Percentiles rank a stretch among this genome's conserved stretches.
phyloP scores from a whole-genome alignment of 202 grass and related monocot genomes.

The Elaeis oleifera region DNA sequence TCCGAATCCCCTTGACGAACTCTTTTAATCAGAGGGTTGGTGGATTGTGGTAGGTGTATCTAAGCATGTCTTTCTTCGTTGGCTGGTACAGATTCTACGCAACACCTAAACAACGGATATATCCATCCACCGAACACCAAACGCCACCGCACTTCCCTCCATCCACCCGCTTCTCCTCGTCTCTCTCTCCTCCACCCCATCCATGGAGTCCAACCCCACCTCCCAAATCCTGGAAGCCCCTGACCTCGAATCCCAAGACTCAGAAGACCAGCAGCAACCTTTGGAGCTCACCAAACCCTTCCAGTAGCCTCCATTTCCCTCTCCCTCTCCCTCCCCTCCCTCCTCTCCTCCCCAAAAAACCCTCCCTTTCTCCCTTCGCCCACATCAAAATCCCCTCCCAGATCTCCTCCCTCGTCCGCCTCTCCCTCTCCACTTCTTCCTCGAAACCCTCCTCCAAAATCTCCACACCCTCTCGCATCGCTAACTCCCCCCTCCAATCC shows the following conservation, averaged over 20 bases:
- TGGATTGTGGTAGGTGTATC: too few relatives aligned
- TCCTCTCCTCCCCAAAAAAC: slow-evolving; percentile 32
- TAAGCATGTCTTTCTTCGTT: too few relatives aligned
- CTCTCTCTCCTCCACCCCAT: neutral
- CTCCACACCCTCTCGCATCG: slow-evolving; percentile 29
- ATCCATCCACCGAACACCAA: too few relatives aligned
- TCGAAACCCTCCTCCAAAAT: neutral
- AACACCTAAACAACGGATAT: too few relatives aligned
- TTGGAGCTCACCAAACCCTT: slow-evolving; percentile 21
- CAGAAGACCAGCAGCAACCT: neutral
- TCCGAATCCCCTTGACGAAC: too few relatives aligned
- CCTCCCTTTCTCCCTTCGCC: slow-evolving; percentile 11
- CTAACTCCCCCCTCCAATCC: slow-evolving; percentile 41
- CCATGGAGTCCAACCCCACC: neutral
- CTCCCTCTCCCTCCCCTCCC: slow-evolving; percentile 37
- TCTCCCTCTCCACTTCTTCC: slow-evolving; percentile 21
- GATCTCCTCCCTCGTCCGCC: slow-evolving; percentile 21
- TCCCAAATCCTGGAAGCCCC: slow-evolving; percentile 29
- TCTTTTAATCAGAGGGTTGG: too few relatives aligned
- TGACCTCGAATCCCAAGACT: slow-evolving; percentile 7
- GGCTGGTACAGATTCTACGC: too few relatives aligned
- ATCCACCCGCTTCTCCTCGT: slow-evolving; percentile 7
- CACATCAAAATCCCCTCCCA: slow-evolving; percentile 23
- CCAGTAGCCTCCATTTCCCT: slow-evolving; percentile 48
- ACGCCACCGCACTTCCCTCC: neutral